Evolutionary conservation across 1,284 basidiomycete species (phyloP), one percentile per base, ranked within the genome.

Genomic region (Leccinum fuscescens): DNA sequence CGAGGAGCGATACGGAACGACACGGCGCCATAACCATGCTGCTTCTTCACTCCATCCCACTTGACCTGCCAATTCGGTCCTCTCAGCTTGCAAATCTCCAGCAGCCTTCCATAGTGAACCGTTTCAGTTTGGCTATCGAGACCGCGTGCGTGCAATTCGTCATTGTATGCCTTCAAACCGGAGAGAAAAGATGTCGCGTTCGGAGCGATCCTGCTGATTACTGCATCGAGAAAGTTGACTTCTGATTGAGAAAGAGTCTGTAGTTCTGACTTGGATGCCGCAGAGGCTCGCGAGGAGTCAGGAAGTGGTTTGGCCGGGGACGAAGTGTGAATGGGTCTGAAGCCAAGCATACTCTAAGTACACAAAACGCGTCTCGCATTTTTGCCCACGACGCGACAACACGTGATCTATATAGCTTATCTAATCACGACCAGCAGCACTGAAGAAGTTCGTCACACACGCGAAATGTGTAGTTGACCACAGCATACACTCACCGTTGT

Each of bases 101-200:
- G 74, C 35, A 93, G 74, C 70, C 90, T 89, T 27, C 85, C 84
- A 70, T 92, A 93, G 69, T 88, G 90, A n/a, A 86, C 77, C 14
- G 90, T 88, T 71, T 93, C 92, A 35, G 83, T 79, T 61, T 87
- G 83, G n/a, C 86, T 82, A 65, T 92, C 88, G n/a, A 93, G 74
- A 2, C 87, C 87, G 4, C 86, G 80, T 64, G 89, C 86, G 59
- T 82, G 81, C 15, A 93, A 76, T 20, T 91, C 83, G 62, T 89
- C 86, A 66, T 86, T 90, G 71, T 93, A 93, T 0, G 90, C 88
- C 67, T 89, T 90, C 79, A 91, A 86, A n/a, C 92, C 82, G 2
- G 84, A 81, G 37, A 90, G 77, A 67, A 92, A 92, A 0, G 86
- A 87, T 1, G 86, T 88, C 12, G 89, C 84, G 24, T 80, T 76